Conservation (phyloP, 768 basidiomycete genomes). For the Boletales sp. region DNA sequence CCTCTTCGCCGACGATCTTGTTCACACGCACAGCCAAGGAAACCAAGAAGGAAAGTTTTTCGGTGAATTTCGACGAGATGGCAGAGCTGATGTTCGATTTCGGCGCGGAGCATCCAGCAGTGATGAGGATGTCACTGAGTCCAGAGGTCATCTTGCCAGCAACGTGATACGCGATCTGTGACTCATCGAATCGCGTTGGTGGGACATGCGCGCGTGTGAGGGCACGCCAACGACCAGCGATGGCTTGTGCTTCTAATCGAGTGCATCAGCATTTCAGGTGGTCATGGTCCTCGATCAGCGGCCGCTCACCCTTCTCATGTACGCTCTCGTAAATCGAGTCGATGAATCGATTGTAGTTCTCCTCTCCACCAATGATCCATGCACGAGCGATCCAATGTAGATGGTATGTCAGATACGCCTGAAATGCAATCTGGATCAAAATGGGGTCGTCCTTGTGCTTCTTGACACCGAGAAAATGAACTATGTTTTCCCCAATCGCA, state of each 20-base stretch:
- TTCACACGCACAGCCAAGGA: constrained; percentile 48
- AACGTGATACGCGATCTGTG: constrained; percentile 22
- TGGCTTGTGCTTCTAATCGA: constrained; percentile 39
- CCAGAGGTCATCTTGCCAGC: constrained; percentile 22
- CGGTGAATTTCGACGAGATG: constrained; percentile 41
- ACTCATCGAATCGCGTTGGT: constrained; percentile 17
- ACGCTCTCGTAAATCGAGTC: constrained; percentile 33
- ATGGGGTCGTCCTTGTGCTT: constrained; percentile 33
- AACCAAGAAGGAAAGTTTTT: constrained; percentile 40
- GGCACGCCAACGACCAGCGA: constrained; percentile 44
- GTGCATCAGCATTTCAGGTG: constrained; percentile 1
- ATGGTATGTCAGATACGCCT: constrained; percentile 25
- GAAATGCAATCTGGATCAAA: constrained; percentile 36
- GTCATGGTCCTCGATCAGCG: neutral
- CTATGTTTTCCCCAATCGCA: constrained; percentile 18
- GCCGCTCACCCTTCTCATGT: constrained; percentile 32
- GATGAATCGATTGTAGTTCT: constrained; percentile 18
- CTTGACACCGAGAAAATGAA: constrained; percentile 28
- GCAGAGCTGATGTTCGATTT: constrained; percentile 33
- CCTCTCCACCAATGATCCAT: constrained; percentile 31
- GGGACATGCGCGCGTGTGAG: constrained; percentile 35
- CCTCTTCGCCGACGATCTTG: constrained; percentile 29
- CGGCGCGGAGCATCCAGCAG: constrained; percentile 23
- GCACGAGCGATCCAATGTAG: constrained; percentile 25
- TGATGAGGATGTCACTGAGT: constrained; percentile 27